Conservation (phyloP, 2,329 filamentous ascomycete species). For the Pezicula rhizophila region DNA sequence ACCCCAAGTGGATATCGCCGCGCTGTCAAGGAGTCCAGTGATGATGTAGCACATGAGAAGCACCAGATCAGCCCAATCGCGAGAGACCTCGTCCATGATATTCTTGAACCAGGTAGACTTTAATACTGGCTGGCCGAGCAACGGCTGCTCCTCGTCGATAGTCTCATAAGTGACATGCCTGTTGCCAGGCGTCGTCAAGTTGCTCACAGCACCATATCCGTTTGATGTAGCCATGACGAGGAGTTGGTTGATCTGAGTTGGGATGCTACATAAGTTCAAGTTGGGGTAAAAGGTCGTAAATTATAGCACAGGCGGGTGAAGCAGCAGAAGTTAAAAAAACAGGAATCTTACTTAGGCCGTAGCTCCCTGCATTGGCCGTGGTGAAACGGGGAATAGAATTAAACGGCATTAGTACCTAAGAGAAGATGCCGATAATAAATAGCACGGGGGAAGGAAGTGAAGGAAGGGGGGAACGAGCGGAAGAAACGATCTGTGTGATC, state of each 20-base stretch:
- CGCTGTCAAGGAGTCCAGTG: conserved; percentile 72
- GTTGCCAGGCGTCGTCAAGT: conserved; percentile 1
- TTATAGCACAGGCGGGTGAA: not conserved
- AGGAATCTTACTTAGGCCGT: not conserved
- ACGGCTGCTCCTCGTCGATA: conserved; percentile 28
- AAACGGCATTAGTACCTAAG: too few species aligned
- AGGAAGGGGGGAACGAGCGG: too few species aligned
- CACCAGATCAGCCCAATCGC: conserved; percentile 60
- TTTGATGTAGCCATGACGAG: conserved; percentile 21
- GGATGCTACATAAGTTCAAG: not conserved
- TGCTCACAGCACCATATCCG: conserved; percentile 22
- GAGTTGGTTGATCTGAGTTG: not conserved
- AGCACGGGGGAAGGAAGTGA: too few species aligned
- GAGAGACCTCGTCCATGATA: conserved; percentile 41
- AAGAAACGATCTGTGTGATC: not conserved
- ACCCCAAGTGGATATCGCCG: conserved; percentile 70
- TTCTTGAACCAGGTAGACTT: conserved; percentile 9
- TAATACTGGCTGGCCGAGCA: conserved; percentile 18
- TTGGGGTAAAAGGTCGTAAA: not conserved
- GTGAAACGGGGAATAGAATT: too few species aligned
- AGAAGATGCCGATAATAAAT: too few species aligned
- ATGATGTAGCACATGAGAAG: conserved; percentile 69
- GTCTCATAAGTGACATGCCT: not conserved
- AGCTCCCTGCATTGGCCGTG: not conserved
- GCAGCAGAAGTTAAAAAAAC: not conserved